Conservation (phyloP, 2,329 filamentous ascomycete genomes). For the Fusarium citri region DNA sequence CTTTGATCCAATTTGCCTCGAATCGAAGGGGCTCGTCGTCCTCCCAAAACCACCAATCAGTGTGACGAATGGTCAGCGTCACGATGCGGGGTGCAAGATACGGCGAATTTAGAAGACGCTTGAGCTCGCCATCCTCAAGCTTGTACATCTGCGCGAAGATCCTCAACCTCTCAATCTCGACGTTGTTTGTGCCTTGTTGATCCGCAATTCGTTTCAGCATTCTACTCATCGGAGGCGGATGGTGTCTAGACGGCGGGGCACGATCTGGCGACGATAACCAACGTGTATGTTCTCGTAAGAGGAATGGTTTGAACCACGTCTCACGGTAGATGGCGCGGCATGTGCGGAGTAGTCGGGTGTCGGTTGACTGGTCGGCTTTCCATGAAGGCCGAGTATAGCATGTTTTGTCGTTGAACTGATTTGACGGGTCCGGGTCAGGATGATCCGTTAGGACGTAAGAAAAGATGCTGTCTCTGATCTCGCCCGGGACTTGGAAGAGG, state of each 20-base stretch:
- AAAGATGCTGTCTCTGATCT: slow-evolving; percentile 63
- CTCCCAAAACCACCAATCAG: slow-evolving; percentile 50
- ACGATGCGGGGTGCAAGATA: slow-evolving; percentile 52
- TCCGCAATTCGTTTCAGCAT: slow-evolving; percentile 35
- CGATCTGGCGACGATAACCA: slow-evolving; percentile 51
- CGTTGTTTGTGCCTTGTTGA: slow-evolving; percentile 31
- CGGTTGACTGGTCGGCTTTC: slow-evolving; percentile 51
- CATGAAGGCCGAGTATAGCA: slow-evolving; percentile 57
- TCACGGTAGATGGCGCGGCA: slow-evolving; percentile 58
- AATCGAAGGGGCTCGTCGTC: slow-evolving; percentile 49
- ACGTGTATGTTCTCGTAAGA: slow-evolving; percentile 53
- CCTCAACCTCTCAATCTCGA: slow-evolving; percentile 50
- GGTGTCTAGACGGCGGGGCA: slow-evolving; percentile 43
- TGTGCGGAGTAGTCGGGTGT: slow-evolving; percentile 55
- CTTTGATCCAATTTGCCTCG: slow-evolving; percentile 52
- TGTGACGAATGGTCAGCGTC: slow-evolving; percentile 61
- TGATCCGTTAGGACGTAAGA: slow-evolving; percentile 53
- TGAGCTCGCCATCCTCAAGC: slow-evolving; percentile 50
- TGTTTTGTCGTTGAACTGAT: slow-evolving; percentile 47
- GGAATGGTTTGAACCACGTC: slow-evolving; percentile 57
- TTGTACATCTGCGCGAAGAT: slow-evolving; percentile 58
- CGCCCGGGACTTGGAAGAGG: slow-evolving; percentile 56
- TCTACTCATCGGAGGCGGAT: neutral
- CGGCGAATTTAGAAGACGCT: slow-evolving; percentile 41
- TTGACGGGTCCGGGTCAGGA: slow-evolving; percentile 46